Percentiles rank a stretch among this genome's conserved stretches.
Evolutionary conservation across 2,329 filamentous ascomycete species (phyloP).

Genomic region (Phyllosticta citrichinensis): DNA sequence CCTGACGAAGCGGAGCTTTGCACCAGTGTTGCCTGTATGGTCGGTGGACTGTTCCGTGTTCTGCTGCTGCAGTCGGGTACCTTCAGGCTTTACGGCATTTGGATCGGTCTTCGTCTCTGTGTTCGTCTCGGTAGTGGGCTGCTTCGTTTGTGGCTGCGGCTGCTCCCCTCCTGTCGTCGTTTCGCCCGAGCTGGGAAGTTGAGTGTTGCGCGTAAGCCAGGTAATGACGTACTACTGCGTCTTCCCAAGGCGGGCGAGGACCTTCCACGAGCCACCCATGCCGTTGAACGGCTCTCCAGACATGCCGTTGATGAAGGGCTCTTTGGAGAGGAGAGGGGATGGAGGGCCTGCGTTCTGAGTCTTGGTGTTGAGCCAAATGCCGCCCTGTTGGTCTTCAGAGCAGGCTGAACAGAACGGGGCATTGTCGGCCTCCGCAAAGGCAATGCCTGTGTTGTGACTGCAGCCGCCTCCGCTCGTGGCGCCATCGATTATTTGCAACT

Average conservation of each 20-base stretch:
- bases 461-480: constrained; percentile 51
- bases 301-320: constrained; percentile 50
- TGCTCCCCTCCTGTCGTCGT: neutral
- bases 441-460: constrained; percentile 55
- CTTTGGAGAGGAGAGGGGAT: constrained; percentile 50
- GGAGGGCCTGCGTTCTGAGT: constrained; percentile 32
- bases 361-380: neutral
- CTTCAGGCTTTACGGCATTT: neutral
- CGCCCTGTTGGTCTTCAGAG: neutral
- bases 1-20: neutral
- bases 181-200: neutral
- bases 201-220: neutral
- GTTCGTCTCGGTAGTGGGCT: neutral
- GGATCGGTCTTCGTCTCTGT: neutral
- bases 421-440: constrained; percentile 49
- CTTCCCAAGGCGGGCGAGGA: constrained; percentile 29
- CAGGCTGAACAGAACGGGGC: constrained; percentile 34
- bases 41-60: neutral
- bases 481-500: constrained; percentile 40
- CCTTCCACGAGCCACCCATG: constrained; percentile 51
- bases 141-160: too few relatives aligned
- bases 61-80: neutral
- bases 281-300: constrained; percentile 51
- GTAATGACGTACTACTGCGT: neutral
- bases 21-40: neutral